A percentile compares a stretch with the other conserved stretches of the same genome.
phyloP scores from a whole-genome alignment of 805 yeast species.

The Schwanniomyces vanrijiae region DNA sequence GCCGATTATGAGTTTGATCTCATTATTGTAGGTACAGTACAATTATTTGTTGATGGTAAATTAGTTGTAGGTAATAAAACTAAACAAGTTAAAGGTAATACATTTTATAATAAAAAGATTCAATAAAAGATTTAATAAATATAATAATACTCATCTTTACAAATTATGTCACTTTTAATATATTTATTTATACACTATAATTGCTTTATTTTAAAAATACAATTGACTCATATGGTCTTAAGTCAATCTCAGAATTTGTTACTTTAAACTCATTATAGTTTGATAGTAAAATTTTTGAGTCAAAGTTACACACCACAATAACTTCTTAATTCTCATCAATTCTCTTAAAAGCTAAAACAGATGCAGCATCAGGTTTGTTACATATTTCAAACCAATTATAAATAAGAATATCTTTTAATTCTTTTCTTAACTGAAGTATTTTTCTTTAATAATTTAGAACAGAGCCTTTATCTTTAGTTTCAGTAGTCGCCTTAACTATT shows the following conservation, averaged over 20 bases:
- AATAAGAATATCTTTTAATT: not conserved
- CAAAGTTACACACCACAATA: not conserved
- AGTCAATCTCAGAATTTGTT: not conserved
- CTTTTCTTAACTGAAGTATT: not conserved
- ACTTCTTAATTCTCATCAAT: not conserved
- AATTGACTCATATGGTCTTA: not conserved
- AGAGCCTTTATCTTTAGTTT: constrained; percentile 14
- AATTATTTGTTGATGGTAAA: no score
- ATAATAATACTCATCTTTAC: no score
- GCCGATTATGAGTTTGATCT: no score
- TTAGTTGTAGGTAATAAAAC: no score
- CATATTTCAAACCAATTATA: constrained; percentile 4
- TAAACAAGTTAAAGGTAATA: no score
- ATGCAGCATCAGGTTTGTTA: not conserved
- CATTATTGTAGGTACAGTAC: no score
- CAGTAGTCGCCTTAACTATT: no score
- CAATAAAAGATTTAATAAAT: no score
- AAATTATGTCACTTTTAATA: no score
- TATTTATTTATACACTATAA: no score
- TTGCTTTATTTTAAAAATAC: not conserved
- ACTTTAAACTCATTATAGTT: not conserved
- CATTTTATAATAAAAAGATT: no score
- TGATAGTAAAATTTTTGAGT: constrained; percentile 6
- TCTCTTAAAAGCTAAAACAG: not conserved
- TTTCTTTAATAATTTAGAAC: not conserved